Percentiles rank a stretch among this genome's conserved stretches.
These are phyloP conservation scores for Henckelia pumila DNA, from an alignment of 257 asterid species.

Conservation along the genomic window DNA sequence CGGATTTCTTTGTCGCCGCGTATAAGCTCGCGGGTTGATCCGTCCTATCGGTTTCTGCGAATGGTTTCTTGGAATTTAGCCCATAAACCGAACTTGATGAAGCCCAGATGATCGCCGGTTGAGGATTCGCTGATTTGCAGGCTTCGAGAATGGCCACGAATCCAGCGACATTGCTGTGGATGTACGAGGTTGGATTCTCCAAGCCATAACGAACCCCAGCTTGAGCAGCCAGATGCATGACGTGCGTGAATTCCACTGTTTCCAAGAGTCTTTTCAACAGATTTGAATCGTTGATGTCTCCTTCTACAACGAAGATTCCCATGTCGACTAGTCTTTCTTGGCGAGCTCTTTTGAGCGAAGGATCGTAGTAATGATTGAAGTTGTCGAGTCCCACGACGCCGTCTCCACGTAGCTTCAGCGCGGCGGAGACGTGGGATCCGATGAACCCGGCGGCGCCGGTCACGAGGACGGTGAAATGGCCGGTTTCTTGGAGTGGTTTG, in stretches of 20 bases:
- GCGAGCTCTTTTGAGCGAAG: conserved; percentile 40
- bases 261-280: conserved; percentile 30
- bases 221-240: conserved; percentile 50
- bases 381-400: conserved; percentile 47
- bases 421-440: conserved; percentile 43
- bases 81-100: conserved; percentile 52
- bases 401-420: conserved; percentile 40
- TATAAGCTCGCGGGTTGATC: conserved; percentile 44
- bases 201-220: conserved; percentile 51
- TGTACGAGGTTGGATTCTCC: conserved; percentile 42
- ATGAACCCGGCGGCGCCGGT: conserved; percentile 55
- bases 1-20: conserved; percentile 51
- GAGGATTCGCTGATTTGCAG: conserved; percentile 42
- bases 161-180: conserved; percentile 46
- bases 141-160: conserved; percentile 43
- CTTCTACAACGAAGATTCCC: conserved; percentile 34
- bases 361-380: conserved; percentile 43
- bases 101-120: conserved; percentile 45
- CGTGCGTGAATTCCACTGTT: conserved; percentile 35
- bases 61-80: conserved; percentile 39
- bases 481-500: conserved; percentile 15
- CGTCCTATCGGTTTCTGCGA: conserved; percentile 37
- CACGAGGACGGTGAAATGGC: conserved; percentile 31
- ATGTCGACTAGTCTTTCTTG: conserved; percentile 22
- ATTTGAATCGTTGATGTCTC: conserved; percentile 31